Conservation (phyloP, 129 eudicot species). For the Pittosporum tobira region DNA sequence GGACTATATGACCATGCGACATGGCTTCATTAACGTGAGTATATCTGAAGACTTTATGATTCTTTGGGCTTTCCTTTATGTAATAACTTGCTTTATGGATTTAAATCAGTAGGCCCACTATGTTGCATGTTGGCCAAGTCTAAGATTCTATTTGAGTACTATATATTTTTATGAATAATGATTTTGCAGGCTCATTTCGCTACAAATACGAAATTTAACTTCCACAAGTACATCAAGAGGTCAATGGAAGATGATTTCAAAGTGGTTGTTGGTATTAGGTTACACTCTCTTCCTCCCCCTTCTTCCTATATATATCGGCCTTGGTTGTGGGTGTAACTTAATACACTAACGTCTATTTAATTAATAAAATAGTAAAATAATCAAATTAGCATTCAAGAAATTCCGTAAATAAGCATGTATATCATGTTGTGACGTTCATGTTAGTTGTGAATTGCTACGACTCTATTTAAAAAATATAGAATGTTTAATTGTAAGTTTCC, state of each 20-base stretch:
- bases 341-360: too few species aligned
- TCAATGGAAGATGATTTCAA: constrained; percentile 54
- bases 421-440: too few species aligned
- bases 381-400: too few species aligned
- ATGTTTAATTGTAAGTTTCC: neutral
- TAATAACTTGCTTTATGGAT: too few species aligned
- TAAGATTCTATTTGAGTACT: too few species aligned
- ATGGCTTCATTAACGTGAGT: constrained; percentile 49
- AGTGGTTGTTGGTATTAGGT: constrained; percentile 52
- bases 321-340: too few species aligned
- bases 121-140: too few species aligned
- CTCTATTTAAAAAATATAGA: too few species aligned
- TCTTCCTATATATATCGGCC: too few species aligned
- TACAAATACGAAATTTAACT: constrained; percentile 31
- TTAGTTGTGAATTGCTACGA: too few species aligned
- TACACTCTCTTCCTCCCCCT: neutral
- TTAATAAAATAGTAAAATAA: too few species aligned
- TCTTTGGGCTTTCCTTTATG: neutral
- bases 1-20: constrained; percentile 48
- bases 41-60: neutral
- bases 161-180: neutral
- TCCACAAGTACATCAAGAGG: constrained; percentile 47
- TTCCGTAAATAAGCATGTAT: too few species aligned
- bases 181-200: constrained; percentile 47
- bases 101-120: neutral